Percentiles rank a stretch among this genome's conserved stretches.
Conservation (phyloP, 148 eudicot species). For the Rhododendron simsii region DNA sequence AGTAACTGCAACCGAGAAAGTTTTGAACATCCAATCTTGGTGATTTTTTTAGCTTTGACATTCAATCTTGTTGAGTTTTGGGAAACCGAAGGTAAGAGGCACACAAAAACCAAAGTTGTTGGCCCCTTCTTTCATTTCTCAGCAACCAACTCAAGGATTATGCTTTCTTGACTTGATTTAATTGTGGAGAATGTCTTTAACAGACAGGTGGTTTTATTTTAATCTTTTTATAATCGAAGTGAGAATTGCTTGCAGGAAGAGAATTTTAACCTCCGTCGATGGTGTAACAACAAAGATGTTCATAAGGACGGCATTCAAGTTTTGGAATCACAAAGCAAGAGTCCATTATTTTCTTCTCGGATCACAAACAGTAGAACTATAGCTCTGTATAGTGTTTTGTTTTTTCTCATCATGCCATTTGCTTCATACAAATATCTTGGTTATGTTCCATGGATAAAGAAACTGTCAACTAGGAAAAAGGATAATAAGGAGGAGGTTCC, state of each 20-base stretch:
- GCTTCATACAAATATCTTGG: conserved; percentile 66
- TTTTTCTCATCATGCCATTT: conserved; percentile 63
- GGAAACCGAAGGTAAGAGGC: not conserved
- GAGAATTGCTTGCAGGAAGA: conserved; percentile 54
- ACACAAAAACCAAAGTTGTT: not conserved
- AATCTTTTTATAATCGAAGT: not conserved
- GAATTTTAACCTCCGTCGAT: conserved; percentile 37
- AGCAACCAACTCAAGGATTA: not conserved
- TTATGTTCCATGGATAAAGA: conserved; percentile 48
- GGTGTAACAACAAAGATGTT: conserved; percentile 31
- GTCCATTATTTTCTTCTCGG: conserved; percentile 24
- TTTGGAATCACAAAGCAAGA: conserved; percentile 26
- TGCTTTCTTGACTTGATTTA: not conserved
- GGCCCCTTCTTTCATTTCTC: not conserved
- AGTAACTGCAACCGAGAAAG: not conserved
- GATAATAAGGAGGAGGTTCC: conserved; percentile 73
- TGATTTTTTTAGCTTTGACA: not conserved
- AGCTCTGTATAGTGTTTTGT: conserved; percentile 53
- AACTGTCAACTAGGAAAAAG: conserved; percentile 36
- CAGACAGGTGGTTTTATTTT: not conserved
- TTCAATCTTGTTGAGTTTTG: not conserved
- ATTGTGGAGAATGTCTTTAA: not conserved
- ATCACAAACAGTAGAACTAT: conserved; percentile 37
- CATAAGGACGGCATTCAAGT: conserved; percentile 16
- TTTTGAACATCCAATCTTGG: not conserved